phyloP scores from a whole-genome alignment of 495 filamentous ascomycete species.

The Astrothelium subdiscretum region DNA sequence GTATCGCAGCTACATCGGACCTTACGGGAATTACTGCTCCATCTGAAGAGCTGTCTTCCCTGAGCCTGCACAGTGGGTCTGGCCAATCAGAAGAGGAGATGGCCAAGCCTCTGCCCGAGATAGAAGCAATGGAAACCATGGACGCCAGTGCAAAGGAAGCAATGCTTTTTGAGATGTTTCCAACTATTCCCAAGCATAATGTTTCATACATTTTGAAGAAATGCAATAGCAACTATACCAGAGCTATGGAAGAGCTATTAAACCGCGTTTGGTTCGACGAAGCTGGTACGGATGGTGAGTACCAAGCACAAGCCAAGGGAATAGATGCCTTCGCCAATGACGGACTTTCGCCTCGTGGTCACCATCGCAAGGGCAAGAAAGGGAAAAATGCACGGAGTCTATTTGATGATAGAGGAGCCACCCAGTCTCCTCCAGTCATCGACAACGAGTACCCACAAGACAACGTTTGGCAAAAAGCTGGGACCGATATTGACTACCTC shows the following conservation, averaged over 20 bases:
- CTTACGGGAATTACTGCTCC: constrained; percentile 38
- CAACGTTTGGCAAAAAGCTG: constrained; percentile 41
- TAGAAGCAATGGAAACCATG: constrained; percentile 24
- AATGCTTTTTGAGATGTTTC: constrained; percentile 57
- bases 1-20: constrained; percentile 21
- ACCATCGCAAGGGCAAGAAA: constrained; percentile 37
- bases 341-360: constrained; percentile 28
- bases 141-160: constrained; percentile 39
- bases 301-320: constrained; percentile 44
- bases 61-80: constrained; percentile 20
- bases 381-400: constrained; percentile 19
- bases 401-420: constrained; percentile 7
- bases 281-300: constrained; percentile 28
- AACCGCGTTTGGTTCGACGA: constrained; percentile 63
- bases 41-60: constrained; percentile 21
- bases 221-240: constrained; percentile 46
- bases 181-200: constrained; percentile 48
- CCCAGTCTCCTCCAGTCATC: background rate
- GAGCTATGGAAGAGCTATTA: constrained; percentile 70
- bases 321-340: constrained; percentile 64
- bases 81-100: constrained; percentile 4
- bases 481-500: constrained; percentile 50
- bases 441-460: background rate
- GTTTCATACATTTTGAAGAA: constrained; percentile 55
- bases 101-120: constrained; percentile 4